Evolutionary conservation across 1,284 basidiomycete species (phyloP).

Genomic region (Cryptococcus hybrid): DNA sequence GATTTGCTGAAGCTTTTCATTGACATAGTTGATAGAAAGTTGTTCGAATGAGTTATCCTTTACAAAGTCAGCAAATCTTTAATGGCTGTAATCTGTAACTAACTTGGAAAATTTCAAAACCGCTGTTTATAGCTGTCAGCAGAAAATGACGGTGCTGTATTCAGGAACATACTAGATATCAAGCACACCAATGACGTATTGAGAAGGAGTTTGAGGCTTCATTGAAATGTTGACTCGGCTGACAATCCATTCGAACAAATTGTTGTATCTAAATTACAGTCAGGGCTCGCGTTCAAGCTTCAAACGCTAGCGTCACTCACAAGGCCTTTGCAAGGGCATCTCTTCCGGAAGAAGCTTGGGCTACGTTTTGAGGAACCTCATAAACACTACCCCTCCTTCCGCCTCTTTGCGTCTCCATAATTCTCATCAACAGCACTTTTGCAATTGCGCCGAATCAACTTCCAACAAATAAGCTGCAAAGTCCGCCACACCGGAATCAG

Average conservation of each 20-base stretch:
- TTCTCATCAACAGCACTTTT: conserved; percentile 78
- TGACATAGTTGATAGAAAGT: conserved; percentile 99
- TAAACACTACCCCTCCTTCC: conserved; percentile 87
- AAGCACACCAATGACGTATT: conserved; percentile 93
- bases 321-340: conserved; percentile 95
- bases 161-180: conserved; percentile 70
- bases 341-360: conserved; percentile 83
- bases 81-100: background rate
- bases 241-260: conserved; percentile 99
- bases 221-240: conserved; percentile 93
- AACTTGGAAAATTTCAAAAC: conserved; percentile 85
- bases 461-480: conserved; percentile 96
- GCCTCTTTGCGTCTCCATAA: conserved; percentile 91
- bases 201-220: conserved; percentile 71
- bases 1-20: conserved; percentile 98
- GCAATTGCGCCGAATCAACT: conserved; percentile 70
- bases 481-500: conserved; percentile 87
- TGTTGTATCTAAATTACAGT: conserved; percentile 66
- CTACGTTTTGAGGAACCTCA: conserved; percentile 91
- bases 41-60: conserved; percentile 97
- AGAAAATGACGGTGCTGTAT: background rate
- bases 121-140: conserved; percentile 31
- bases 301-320: conserved; percentile 12
- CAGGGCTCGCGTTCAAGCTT: background rate
- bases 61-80: background rate